Evolutionary conservation across 2,329 filamentous ascomycete genomes (phyloP), one percentile per base, ranked within the genome.

Genomic region (Sphaerulina vaccinii): DNA sequence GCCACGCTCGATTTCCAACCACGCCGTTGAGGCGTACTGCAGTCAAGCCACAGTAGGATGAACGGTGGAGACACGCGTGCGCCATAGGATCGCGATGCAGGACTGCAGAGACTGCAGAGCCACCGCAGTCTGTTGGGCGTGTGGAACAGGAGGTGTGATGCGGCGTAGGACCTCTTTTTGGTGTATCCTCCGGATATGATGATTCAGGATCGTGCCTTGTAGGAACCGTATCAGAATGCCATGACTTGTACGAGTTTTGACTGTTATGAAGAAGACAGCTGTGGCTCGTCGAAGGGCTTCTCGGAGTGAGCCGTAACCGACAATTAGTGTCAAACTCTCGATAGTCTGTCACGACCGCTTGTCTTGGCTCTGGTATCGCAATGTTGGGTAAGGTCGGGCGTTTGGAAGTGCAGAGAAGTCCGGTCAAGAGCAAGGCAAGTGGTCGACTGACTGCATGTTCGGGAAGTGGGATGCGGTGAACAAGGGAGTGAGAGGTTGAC

Each of bases 341-440:
- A 35, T n/a, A 46, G 43, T 46, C 43, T 46, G 43, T 46, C 43
- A 10, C 32, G 43, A 46, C 43, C 22, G 32, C 43, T 33, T 15
- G 19, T 35, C 43, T 37, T 46, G 43, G 43, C 43, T 33, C 13
- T 46, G 16, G 13, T 18, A 37, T 35, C 18, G 19, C 33, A 46
- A 27, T 24, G 19, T 45, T 24, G 27, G 42, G 24, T 29, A 13
- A 29, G n/a, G n/a, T 29, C 27, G 27, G 27, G 13, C 13, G 13
- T 29, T 29, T 13, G 32, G 13, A 35, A 15, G 13, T 6, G 5
- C 16, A n/a, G 11, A 35, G 13, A 35, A 5, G 32, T 6, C 32
- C 13, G 32, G 27, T 7, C 27, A 13, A 32, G 27, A 32, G 27
- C 27, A 32, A 32, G 7, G 27, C 13, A 32, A 32, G 7, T 7